Evolutionary conservation across 805 yeast species (phyloP).

Genomic region (Saccharomycopsis malanga): DNA sequence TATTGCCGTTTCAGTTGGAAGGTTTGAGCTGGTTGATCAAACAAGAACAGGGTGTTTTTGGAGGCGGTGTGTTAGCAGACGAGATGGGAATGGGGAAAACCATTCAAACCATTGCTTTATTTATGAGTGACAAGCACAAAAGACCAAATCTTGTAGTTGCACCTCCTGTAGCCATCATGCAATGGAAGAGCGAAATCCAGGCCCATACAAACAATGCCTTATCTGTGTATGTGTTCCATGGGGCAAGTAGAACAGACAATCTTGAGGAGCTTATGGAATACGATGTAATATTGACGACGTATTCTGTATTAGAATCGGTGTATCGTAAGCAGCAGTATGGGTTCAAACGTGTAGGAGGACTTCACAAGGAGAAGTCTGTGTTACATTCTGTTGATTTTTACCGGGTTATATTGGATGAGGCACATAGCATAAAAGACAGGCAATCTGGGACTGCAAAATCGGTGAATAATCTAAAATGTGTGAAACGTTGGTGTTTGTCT

Average conservation of each 20-base stretch:
- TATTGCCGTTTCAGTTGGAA: slow-evolving; percentile 89
- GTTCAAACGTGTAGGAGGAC: slow-evolving; percentile 61
- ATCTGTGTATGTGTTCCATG: slow-evolving; percentile 73
- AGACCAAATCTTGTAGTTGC: slow-evolving; percentile 87
- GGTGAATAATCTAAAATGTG: slow-evolving; percentile 63
- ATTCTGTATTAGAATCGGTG: slow-evolving; percentile 84
- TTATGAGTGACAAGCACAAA: slow-evolving; percentile 59
- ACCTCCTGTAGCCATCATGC: slow-evolving; percentile 98
- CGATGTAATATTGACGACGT: slow-evolving; percentile 87
- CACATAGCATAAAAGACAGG: slow-evolving; percentile 94
- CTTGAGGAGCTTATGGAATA: slow-evolving; percentile 46
- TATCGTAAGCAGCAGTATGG: slow-evolving; percentile 80
- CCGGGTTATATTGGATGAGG: slow-evolving; percentile 89
- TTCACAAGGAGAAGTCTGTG: slow-evolving; percentile 67
- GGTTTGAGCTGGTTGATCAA: slow-evolving; percentile 83
- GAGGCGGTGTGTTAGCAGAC: slow-evolving; percentile 93
- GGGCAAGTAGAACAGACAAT: slow-evolving; percentile 64
- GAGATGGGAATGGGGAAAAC: slow-evolving; percentile 99
- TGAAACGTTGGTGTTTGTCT: slow-evolving; percentile 83
- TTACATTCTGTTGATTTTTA: slow-evolving; percentile 72
- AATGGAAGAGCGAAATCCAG: slow-evolving; percentile 92
- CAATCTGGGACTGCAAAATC: slow-evolving; percentile 92
- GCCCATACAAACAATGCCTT: slow-evolving; percentile 70
- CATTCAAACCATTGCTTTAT: slow-evolving; percentile 85
- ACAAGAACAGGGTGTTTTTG: slow-evolving; percentile 73